Evolutionary conservation across 192 early-diverging fungal genomes (phyloP), one percentile per base, ranked within the genome.

Genomic region (Gryganskiella cystojenkinii): DNA sequence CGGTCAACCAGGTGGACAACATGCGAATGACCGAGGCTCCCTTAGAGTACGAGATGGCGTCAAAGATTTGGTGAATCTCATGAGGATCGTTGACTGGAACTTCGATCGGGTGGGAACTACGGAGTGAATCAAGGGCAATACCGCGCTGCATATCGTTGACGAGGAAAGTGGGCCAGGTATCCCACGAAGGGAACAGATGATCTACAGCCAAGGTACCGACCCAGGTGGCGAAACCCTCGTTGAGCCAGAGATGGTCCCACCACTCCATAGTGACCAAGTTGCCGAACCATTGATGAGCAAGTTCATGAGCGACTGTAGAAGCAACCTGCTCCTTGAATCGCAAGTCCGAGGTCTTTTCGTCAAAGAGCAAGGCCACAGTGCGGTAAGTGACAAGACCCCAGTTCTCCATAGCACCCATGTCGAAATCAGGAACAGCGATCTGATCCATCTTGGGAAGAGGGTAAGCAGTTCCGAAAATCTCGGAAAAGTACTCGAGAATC

Each of bases 151-250:
- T 89, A 59, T 95, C 93, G 22, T 86, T 84, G 44, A 82, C 86
- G 25, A 96, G 85, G 72, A 97, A 99, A 2, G 61, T 69, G 28
- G 93, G 94, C 93, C 95, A 99, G 31, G 95, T 85, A 71, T 96
- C 89, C 94, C 95, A 97, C 54, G 95, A 92, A 37, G 97, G 97
- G 87, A 94, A 98, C 45, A 96, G 75, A 50, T 95, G 78, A 73
- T 95, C 95, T 15, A 92, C 91, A 47, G 95, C 95, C 54, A 96
- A 80, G 64, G 88, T 92, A 31, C 95, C 96, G 27, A 95, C 95
- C 90, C 95, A 99, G 27, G 97, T 98, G 40, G 97, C 97, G 85
- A 99, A 99, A 54, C 95, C 95, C 83, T 99, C 97, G 78, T 99
- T 99, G 65, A 99, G 85, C 96, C 96, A 98, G 30, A 97, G 81